These are phyloP conservation scores for Cocos nucifera DNA, from an alignment of 176 grass and related monocot species.

Conservation along the genomic window DNA sequence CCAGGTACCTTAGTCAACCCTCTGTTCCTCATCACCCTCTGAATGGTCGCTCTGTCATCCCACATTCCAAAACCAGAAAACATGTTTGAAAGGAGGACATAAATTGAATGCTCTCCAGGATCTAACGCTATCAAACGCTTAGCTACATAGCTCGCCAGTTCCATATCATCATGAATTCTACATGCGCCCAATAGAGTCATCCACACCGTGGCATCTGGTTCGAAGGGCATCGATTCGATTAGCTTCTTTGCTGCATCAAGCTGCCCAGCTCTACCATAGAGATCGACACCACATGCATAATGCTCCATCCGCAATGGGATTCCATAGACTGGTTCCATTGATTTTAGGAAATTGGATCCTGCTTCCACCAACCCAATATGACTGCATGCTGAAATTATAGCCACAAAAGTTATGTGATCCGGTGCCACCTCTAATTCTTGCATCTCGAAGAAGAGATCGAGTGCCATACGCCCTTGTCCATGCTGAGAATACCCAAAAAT, in stretches of 20 bases:
- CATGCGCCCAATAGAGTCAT: slow-evolving; percentile 66
- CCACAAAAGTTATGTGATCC: slow-evolving; percentile 62
- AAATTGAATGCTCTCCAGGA: slow-evolving; percentile 52
- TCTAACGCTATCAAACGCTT: slow-evolving; percentile 30
- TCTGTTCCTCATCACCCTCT: slow-evolving; percentile 49
- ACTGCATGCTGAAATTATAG: slow-evolving; percentile 46
- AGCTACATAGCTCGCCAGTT: slow-evolving; percentile 37
- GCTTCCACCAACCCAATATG: slow-evolving; percentile 45
- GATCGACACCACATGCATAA: slow-evolving; percentile 59
- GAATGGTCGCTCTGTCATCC: slow-evolving; percentile 43
- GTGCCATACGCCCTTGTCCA: slow-evolving; percentile 28
- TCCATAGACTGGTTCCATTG: slow-evolving; percentile 37
- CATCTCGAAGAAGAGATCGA: slow-evolving; percentile 35
- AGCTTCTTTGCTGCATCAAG: slow-evolving; percentile 57
- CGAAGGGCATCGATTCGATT: slow-evolving; percentile 54
- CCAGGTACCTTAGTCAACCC: slow-evolving; percentile 60
- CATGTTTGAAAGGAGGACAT: slow-evolving; percentile 48
- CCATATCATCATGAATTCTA: slow-evolving; percentile 48
- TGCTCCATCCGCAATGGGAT: slow-evolving; percentile 52
- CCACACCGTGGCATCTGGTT: slow-evolving; percentile 61
- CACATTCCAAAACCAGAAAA: slow-evolving; percentile 63
- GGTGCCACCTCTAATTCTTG: slow-evolving; percentile 25
- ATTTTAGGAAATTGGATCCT: slow-evolving; percentile 41
- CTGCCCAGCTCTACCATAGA: slow-evolving; percentile 49
- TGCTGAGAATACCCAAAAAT: slow-evolving; percentile 63